Conservation (phyloP, 208 protist genomes). For the Leishmania mexicana region DNA sequence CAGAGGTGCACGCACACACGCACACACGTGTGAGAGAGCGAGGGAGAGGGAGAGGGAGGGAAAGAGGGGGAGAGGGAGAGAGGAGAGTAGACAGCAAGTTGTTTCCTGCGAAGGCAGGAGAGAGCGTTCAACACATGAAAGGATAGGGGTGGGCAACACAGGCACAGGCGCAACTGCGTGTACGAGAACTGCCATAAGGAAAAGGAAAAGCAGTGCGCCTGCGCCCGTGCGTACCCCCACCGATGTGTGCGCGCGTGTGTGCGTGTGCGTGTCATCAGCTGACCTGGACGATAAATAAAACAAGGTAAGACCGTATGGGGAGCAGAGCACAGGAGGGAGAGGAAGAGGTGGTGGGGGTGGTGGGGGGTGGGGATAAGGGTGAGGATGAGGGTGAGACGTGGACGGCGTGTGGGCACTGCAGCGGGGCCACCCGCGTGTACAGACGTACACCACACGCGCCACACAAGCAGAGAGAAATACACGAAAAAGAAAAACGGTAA, state of each 20-base stretch:
- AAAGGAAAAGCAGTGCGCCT: neutral
- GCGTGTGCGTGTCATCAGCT: neutral
- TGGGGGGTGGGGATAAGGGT: no score
- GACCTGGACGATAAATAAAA: constrained; percentile 3
- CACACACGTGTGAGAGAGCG: neutral
- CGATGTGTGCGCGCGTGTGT: neutral
- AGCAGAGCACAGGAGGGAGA: neutral
- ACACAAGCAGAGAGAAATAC: neutral
- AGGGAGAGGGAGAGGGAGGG: neutral
- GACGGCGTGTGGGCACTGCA: no score
- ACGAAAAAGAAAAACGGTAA: neutral
- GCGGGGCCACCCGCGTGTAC: no score
- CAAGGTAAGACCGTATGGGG: neutral
- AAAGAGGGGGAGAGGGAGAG: neutral
- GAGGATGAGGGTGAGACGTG: no score
- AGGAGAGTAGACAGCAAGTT: neutral
- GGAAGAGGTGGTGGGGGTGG: neutral
- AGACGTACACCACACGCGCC: neutral
- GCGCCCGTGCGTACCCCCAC: neutral
- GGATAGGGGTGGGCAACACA: neutral
- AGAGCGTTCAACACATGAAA: neutral
- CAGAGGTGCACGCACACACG: neutral
- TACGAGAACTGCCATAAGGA: no score
- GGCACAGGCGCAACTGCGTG: neutral
- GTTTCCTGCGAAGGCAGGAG: constrained; percentile 3